phyloP scores from a whole-genome alignment of 1,284 basidiomycete species.

The Apiotrichum domesticum region DNA sequence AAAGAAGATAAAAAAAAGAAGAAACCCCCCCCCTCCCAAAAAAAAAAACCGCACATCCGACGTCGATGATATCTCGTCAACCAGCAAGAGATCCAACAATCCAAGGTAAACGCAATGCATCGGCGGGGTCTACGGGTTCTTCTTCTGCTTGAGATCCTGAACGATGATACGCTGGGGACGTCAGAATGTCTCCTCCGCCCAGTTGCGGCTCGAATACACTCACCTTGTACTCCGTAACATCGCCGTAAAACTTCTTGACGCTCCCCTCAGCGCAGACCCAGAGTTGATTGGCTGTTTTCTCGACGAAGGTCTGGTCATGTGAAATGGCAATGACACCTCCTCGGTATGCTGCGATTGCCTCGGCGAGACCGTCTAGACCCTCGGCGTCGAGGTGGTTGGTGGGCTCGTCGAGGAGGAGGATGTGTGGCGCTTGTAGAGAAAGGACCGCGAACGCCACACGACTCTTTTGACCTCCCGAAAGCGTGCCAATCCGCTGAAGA shows the following conservation, averaged over 20 bases:
- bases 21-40: no score
- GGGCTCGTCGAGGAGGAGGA: slow-evolving; percentile 88
- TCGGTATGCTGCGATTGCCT: slow-evolving; percentile 80
- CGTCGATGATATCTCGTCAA: no score
- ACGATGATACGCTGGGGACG: background rate
- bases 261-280: slow-evolving; percentile 78
- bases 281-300: slow-evolving; percentile 52
- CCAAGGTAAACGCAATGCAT: no score
- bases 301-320: slow-evolving; percentile 91
- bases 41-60: no score
- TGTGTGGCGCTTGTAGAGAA: slow-evolving; percentile 78
- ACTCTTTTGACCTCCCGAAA: slow-evolving; percentile 86
- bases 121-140: background rate
- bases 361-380: slow-evolving; percentile 88
- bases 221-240: slow-evolving; percentile 86
- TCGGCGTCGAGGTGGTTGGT: slow-evolving; percentile 93
- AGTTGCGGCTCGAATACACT: no score
- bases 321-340: slow-evolving; percentile 81
- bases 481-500: slow-evolving; percentile 51
- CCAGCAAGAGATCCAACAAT: no score
- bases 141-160: background rate
- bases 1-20: no score
- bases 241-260: slow-evolving; percentile 78
- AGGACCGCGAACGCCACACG: slow-evolving; percentile 93
- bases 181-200: background rate